Base-by-base conservation (phyloP, 805 yeast species). In the Myxozyma lipomycoides region DNA sequence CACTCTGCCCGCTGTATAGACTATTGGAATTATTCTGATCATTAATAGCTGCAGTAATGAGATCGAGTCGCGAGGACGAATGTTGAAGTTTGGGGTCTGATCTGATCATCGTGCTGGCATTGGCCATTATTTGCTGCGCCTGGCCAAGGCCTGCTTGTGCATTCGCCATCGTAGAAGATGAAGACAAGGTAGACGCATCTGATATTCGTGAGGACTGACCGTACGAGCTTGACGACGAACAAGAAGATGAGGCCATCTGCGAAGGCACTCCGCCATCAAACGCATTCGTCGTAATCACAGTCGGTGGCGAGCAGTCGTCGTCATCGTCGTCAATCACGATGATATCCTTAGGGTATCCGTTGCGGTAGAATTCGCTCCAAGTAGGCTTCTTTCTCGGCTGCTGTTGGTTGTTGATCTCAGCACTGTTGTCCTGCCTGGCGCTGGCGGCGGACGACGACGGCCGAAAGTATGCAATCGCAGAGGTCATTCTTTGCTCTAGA, bases 311-410 rank as follows among this genome's bases (percentile, higher is more conserved):
- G 17, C 19, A 22, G 12, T 32, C 44, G 4, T 49, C 40, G 26
- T 44, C 45, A 44, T 58, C 61, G 49, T 60, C 62, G 43, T 67
- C 69, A 30, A 67, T 67, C 30, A 66, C 67, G 46, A 67, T 64
- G 45, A 67, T 64, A 28, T 62, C 62, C 22, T 63, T 49, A 32
- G 65, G 68, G 39, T 55, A 52, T 28, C 67, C 68, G 53, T 65
- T 64, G 22, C 56, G 50, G 46, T 63, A 66, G 49, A 60, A 66
- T 46, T 61, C 60, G 39, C 54, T 51, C 69, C 70, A 66, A 49
- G 64, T 57, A 12, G 62, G 61, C 18, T 54, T 46, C 49, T 45
- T 52, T 26, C 51, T 53, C 15, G 45, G 54, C 9, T 47, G 55
- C n/a, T n/a, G n/a, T n/a, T n/a, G n/a, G n/a, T n/a, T n/a, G n/a